Conservation (phyloP, 192 early-diverging fungal species). For the Geranomyces variabilis region DNA sequence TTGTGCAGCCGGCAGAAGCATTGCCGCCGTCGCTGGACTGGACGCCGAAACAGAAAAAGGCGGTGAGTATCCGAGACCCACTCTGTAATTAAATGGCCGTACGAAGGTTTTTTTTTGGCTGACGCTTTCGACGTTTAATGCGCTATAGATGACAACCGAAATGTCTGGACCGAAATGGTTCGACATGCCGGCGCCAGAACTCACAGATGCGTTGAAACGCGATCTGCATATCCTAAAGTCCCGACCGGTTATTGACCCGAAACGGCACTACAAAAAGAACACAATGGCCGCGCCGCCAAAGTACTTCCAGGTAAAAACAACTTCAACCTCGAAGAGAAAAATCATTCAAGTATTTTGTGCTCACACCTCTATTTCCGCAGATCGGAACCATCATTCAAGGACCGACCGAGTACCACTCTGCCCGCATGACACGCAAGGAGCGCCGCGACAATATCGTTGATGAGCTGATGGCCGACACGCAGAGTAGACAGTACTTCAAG, state of each 20-base stretch:
- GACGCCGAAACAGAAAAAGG: slow-evolving; percentile 39
- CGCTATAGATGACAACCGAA: slow-evolving; percentile 34
- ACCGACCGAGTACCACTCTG: slow-evolving; percentile 85
- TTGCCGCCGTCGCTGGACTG: slow-evolving; percentile 38
- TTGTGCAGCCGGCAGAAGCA: slow-evolving; percentile 18
- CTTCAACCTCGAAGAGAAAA: slow-evolving; percentile 22
- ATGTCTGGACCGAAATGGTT: slow-evolving; percentile 77
- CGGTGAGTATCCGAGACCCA: no score
- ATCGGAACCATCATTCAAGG: slow-evolving; percentile 88
- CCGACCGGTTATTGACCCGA: slow-evolving; percentile 88
- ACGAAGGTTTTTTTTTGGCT: neutral
- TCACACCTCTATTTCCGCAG: slow-evolving; percentile 15
- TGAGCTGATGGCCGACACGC: slow-evolving; percentile 79
- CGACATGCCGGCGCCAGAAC: slow-evolving; percentile 78
- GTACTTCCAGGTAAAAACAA: slow-evolving; percentile 76
- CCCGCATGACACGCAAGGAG: slow-evolving; percentile 84
- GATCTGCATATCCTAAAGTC: slow-evolving; percentile 86
- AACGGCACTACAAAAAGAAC: slow-evolving; percentile 86
- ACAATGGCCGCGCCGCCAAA: slow-evolving; percentile 75
- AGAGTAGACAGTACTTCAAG: slow-evolving; percentile 82
- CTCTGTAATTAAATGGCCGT: no score
- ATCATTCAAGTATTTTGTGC: neutral
- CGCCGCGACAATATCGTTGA: slow-evolving; percentile 82
- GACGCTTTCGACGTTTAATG: neutral
- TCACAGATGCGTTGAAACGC: slow-evolving; percentile 88